These are phyloP conservation scores for Tothia fuscella DNA, from an alignment of 2,329 filamentous ascomycete species.

Conservation along the genomic window DNA sequence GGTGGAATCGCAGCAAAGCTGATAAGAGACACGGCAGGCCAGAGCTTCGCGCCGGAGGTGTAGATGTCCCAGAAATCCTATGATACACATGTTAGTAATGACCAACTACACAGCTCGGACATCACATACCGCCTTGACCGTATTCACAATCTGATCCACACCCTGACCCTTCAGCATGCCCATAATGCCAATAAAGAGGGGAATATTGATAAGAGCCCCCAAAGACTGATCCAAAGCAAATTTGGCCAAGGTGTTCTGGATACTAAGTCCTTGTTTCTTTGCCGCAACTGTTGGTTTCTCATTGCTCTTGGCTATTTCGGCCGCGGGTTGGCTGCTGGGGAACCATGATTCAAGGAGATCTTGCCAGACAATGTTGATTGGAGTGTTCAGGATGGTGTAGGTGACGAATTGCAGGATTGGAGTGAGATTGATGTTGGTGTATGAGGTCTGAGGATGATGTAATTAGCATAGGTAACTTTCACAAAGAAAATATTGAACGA, in stretches of 20 bases:
- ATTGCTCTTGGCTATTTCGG: constrained; percentile 13
- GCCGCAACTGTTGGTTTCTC: constrained; percentile 23
- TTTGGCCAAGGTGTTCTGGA: constrained; percentile 55
- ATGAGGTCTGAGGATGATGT: background rate
- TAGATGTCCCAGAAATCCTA: constrained; percentile 38
- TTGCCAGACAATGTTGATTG: constrained; percentile 83
- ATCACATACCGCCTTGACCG: constrained; percentile 22
- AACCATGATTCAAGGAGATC: constrained; percentile 62
- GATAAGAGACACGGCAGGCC: constrained; percentile 57
- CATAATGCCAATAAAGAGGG: constrained; percentile 50
- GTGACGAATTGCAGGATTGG: constrained; percentile 66
- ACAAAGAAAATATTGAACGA: too few species aligned
- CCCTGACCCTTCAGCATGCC: constrained; percentile 34
- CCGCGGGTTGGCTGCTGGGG: constrained; percentile 44
- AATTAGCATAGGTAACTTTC: background rate
- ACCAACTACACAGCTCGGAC: constrained; percentile 21
- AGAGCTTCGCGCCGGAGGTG: constrained; percentile 58
- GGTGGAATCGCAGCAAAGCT: constrained; percentile 65
- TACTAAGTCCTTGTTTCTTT: constrained; percentile 31
- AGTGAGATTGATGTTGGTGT: constrained; percentile 44
- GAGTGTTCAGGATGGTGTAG: constrained; percentile 60
- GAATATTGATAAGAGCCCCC: constrained; percentile 52
- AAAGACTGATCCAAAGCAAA: constrained; percentile 57
- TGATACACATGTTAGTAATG: constrained; percentile 23
- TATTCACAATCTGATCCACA: constrained; percentile 19